phyloP scores from a whole-genome alignment of 1,284 basidiomycete species.

The Cutaneotrichosporon spelunceum region DNA sequence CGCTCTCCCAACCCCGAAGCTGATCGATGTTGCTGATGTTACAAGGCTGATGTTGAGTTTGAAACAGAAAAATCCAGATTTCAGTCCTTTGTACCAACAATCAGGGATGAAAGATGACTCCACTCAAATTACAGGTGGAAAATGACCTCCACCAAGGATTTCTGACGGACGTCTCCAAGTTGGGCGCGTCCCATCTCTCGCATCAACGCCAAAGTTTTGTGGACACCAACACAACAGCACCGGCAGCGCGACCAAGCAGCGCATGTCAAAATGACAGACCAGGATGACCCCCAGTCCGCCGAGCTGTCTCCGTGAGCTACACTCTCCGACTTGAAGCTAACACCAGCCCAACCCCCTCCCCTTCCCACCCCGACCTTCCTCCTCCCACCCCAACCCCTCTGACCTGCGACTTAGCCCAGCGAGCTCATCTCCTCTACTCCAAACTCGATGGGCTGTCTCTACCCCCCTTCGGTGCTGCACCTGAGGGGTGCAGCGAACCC shows the following conservation, averaged over 20 bases:
- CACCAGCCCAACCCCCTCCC: slow-evolving; percentile 3
- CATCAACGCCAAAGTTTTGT: slow-evolving; percentile 13
- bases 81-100: background rate
- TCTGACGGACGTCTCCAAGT: slow-evolving; percentile 9
- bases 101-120: background rate
- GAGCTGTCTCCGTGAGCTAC: slow-evolving; percentile 12
- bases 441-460: slow-evolving; percentile 13
- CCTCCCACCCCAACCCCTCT: slow-evolving; percentile 1
- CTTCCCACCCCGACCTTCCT: slow-evolving; percentile 16
- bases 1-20: background rate
- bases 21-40: background rate
- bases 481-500: slow-evolving; percentile 4
- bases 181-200: background rate
- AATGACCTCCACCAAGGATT: slow-evolving; percentile 10
- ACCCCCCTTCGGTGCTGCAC: background rate
- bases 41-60: background rate
- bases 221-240: slow-evolving; percentile 2
- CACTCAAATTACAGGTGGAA: background rate
- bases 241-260: background rate
- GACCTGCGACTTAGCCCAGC: slow-evolving; percentile 15
- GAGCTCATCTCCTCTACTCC: slow-evolving; percentile 8
- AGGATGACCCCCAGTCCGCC: slow-evolving; percentile 11
- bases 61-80: background rate
- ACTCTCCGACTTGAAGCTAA: background rate
- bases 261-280: slow-evolving; percentile 11